phyloP scores from a whole-genome alignment of 768 basidiomycete species.

The Lentinula boryana region DNA sequence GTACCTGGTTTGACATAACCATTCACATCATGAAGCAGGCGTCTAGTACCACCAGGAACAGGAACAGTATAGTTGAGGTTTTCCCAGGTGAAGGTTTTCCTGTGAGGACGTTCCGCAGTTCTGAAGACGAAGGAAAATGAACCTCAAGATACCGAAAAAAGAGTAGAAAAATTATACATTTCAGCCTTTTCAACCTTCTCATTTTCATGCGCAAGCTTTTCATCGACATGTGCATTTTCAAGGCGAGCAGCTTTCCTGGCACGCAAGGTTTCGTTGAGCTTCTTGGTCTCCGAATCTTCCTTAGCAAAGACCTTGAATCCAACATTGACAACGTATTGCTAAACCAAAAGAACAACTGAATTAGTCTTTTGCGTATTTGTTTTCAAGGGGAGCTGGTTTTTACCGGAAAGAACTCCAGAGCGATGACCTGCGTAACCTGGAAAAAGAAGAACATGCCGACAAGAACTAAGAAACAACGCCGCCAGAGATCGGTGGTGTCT shows the following conservation, averaged over 20 bases:
- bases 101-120: slow-evolving; percentile 14
- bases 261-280: slow-evolving; percentile 45
- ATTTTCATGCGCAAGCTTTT: slow-evolving; percentile 14
- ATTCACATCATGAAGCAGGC: slow-evolving; percentile 67
- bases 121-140: not conserved
- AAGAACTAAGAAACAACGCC: slow-evolving; percentile 63
- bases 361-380: slow-evolving; percentile 9
- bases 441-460: slow-evolving; percentile 68
- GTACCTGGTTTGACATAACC: slow-evolving; percentile 85
- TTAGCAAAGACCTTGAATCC: slow-evolving; percentile 56
- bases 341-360: not conserved
- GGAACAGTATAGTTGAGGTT: slow-evolving; percentile 72
- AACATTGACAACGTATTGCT: slow-evolving; percentile 46
- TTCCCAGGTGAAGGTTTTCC: slow-evolving; percentile 79
- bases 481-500: slow-evolving; percentile 50
- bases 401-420: slow-evolving; percentile 62
- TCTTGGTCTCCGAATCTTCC: slow-evolving; percentile 48
- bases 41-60: slow-evolving; percentile 49
- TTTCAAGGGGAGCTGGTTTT: slow-evolving; percentile 12
- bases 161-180: not conserved
- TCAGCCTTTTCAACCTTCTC: slow-evolving; percentile 12
- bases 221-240: slow-evolving; percentile 19
- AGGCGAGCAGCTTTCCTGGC: slow-evolving; percentile 43
- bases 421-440: slow-evolving; percentile 60
- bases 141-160: not conserved